These are phyloP conservation scores for Puccinia polysora DNA, from an alignment of 1,284 basidiomycete species.

Conservation along the genomic window DNA sequence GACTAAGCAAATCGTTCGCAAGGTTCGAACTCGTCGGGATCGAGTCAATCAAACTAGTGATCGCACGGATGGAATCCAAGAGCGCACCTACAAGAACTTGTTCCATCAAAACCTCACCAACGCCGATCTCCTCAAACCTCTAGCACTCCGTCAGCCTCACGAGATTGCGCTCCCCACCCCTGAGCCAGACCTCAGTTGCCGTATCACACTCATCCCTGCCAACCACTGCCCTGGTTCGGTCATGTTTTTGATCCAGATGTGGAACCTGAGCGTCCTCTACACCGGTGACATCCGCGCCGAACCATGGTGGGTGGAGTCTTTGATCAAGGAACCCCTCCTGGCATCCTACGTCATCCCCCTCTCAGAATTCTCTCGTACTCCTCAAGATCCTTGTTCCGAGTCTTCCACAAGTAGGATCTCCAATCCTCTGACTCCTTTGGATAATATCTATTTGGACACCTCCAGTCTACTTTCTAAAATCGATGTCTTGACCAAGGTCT, in stretches of 20 bases:
- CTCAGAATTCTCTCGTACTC: not conserved
- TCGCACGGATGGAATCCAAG: constrained; percentile 40
- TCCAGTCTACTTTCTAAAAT: constrained; percentile 29
- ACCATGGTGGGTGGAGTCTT: constrained; percentile 49
- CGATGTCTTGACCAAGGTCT: constrained; percentile 31
- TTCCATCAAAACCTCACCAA: not conserved
- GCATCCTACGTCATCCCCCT: constrained; percentile 46
- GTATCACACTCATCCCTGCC: constrained; percentile 50
- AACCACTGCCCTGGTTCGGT: constrained; percentile 51
- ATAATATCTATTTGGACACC: constrained; percentile 41
- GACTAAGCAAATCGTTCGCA: constrained; percentile 49
- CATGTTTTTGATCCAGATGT: constrained; percentile 51
- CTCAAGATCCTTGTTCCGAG: not conserved
- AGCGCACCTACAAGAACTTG: constrained; percentile 4
- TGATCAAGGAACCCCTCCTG: constrained; percentile 47
- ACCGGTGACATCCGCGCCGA: constrained; percentile 51
- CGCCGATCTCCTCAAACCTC: not conserved
- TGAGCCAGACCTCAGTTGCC: constrained; percentile 35
- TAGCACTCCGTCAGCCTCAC: constrained; percentile 46
- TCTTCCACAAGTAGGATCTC: not conserved
- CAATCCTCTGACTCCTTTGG: not conserved
- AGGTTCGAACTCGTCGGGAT: constrained; percentile 47
- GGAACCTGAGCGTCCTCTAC: constrained; percentile 49
- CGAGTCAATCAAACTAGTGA: constrained; percentile 45
- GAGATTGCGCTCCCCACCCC: constrained; percentile 46